Conservation (phyloP, 192 early-diverging fungal genomes). For the Funneliformis geosporum region DNA sequence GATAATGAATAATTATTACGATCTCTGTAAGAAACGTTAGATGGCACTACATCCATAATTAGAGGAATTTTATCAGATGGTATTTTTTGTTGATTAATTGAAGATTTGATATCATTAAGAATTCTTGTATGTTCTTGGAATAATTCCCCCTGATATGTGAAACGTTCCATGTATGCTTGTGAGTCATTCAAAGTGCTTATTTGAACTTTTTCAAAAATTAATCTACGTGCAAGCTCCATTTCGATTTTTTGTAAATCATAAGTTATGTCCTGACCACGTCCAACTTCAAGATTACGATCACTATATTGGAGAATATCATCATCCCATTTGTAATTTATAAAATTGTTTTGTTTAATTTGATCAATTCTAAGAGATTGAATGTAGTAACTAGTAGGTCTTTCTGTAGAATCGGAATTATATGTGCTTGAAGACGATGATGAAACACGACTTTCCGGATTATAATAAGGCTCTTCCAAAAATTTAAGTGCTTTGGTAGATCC, state of each 20-base stretch:
- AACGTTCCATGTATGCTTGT: neutral
- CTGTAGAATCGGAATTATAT: neutral
- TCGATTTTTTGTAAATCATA: conserved; percentile 34
- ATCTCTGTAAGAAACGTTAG: neutral
- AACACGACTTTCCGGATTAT: too few relatives aligned
- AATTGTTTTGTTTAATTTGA: neutral
- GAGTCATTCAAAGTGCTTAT: neutral
- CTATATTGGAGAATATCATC: conserved; percentile 21
- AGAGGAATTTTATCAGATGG: conserved; percentile 6
- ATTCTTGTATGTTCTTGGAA: conserved; percentile 9
- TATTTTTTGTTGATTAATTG: conserved; percentile 26
- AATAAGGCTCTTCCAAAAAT: conserved; percentile 17
- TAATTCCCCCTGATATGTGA: conserved; percentile 31
- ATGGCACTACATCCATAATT: neutral
- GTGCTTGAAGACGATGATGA: too few relatives aligned
- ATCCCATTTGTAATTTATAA: conserved; percentile 26
- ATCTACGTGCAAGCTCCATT: neutral
- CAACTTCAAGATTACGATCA: conserved; percentile 21
- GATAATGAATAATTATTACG: neutral
- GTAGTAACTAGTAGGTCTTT: neutral
- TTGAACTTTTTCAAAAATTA: conserved; percentile 19
- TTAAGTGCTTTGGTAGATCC: conserved; percentile 1
- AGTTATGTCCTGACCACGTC: conserved; percentile 14
- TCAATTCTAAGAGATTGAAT: neutral
- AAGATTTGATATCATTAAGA: conserved; percentile 19